Evolutionary conservation across 2,329 filamentous ascomycete species (phyloP).

Genomic region (Cryphonectria carpinicola): DNA sequence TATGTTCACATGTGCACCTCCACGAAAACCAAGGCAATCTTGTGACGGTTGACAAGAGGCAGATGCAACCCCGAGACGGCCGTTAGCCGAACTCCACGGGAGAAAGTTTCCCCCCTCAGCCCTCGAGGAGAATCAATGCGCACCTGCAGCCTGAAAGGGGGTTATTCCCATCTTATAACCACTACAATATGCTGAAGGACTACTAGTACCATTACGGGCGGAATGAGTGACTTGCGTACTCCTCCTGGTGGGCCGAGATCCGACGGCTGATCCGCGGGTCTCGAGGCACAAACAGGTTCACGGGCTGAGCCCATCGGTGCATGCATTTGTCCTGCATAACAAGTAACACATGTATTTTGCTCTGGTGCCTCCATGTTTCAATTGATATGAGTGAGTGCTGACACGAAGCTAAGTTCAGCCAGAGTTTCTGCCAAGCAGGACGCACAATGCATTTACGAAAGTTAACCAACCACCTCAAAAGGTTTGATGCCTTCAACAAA

Average conservation of each 20-base stretch:
- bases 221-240: not conserved
- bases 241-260: not conserved
- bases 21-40: not conserved
- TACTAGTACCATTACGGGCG: too few relatives aligned
- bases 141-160: not conserved
- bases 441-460: too few relatives aligned
- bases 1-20: not conserved
- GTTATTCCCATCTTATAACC: not conserved
- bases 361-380: not conserved
- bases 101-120: not conserved
- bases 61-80: not conserved
- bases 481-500: not conserved
- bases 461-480: not conserved
- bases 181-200: not conserved
- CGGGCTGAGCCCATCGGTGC: too few relatives aligned
- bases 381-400: not conserved
- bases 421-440: not conserved
- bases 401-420: not conserved
- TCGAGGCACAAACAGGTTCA: not conserved
- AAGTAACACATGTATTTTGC: not conserved
- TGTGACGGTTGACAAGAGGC: not conserved
- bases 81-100: not conserved
- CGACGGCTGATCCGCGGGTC: not conserved
- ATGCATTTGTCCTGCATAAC: not conserved
- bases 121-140: not conserved